These are phyloP conservation scores for Colletotrichum godetiae DNA, from an alignment of 2,329 filamentous ascomycete species.

Conservation along the genomic window DNA sequence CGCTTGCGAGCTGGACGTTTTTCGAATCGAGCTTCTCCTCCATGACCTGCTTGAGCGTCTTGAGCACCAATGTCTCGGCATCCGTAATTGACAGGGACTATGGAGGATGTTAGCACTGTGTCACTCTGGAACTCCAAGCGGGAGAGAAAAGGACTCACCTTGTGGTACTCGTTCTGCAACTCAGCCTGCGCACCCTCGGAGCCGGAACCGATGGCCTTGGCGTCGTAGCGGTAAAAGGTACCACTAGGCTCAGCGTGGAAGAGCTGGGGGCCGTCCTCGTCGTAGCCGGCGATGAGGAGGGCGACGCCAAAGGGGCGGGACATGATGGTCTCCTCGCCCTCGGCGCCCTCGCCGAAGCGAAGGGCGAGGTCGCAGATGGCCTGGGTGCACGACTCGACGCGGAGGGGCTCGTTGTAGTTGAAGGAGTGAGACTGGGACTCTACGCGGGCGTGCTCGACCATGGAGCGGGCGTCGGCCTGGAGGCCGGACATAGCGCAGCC, in stretches of 20 bases:
- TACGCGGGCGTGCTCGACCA: conserved; percentile 98
- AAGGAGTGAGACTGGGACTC: conserved; percentile 97
- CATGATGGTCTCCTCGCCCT: conserved; percentile 99
- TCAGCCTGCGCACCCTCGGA: conserved; percentile 98
- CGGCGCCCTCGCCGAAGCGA: conserved; percentile 95
- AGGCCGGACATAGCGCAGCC: conserved; percentile 98
- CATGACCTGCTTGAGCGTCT: conserved; percentile 99
- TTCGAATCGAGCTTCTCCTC: conserved; percentile 99
- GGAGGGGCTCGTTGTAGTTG: conserved; percentile 95
- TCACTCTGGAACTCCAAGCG: not conserved
- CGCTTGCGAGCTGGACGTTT: conserved; percentile 97
- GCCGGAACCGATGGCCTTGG: conserved; percentile 97
- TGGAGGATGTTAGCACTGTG: not conserved
- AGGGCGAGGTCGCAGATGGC: conserved; percentile 97
- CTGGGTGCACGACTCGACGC: conserved; percentile 98
- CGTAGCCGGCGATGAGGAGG: conserved; percentile 94
- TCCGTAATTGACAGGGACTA: conserved; percentile 90
- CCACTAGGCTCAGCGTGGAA: conserved; percentile 98
- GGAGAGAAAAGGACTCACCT: conserved; percentile 58
- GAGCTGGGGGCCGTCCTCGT: conserved; percentile 95
- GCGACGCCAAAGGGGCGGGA: conserved; percentile 96
- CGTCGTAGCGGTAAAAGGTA: conserved; percentile 99
- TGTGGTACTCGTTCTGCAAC: conserved; percentile 98
- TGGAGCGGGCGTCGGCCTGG: conserved; percentile 96
- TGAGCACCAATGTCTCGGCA: conserved; percentile 93